Percentiles rank a stretch among this genome's conserved stretches.
Evolutionary conservation across 768 basidiomycete species (phyloP).

Genomic region (Lentinula edodes): DNA sequence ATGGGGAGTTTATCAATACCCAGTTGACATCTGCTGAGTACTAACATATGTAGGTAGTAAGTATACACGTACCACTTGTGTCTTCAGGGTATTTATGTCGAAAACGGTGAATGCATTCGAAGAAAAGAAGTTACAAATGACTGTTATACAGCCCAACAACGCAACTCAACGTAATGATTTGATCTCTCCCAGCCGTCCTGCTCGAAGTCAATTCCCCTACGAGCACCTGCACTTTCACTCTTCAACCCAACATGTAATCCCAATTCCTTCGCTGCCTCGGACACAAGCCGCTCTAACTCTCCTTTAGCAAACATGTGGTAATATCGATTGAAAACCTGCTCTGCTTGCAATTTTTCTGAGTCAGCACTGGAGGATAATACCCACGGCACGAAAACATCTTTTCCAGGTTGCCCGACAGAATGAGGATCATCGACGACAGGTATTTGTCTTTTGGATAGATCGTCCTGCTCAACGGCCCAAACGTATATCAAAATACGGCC

Average conservation of each 20-base stretch:
- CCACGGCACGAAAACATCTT: constrained; percentile 92
- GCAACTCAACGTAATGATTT: constrained; percentile 80
- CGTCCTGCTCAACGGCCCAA: constrained; percentile 95
- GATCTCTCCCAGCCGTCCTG: constrained; percentile 84
- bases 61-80: too few species aligned
- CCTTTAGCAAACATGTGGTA: constrained; percentile 92
- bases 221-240: not conserved
- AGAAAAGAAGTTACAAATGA: not conserved
- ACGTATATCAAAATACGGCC: constrained; percentile 90
- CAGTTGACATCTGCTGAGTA: too few species aligned
- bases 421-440: constrained; percentile 21
- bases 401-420: constrained; percentile 23
- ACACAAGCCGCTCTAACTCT: constrained; percentile 63
- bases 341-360: constrained; percentile 10
- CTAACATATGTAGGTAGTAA: too few species aligned
- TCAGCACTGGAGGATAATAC: constrained; percentile 30
- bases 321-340: constrained; percentile 73
- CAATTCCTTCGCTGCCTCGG: constrained; percentile 55
- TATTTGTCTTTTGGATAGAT: constrained; percentile 71
- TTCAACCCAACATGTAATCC: constrained; percentile 44
- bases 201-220: constrained; percentile 57
- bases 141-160: constrained; percentile 43
- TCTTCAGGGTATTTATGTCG: too few species aligned
- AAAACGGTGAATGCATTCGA: too few species aligned
- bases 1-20: too few species aligned